Base-by-base conservation (phyloP, 805 yeast genomes). In the Monosporozyma siamensis region DNA sequence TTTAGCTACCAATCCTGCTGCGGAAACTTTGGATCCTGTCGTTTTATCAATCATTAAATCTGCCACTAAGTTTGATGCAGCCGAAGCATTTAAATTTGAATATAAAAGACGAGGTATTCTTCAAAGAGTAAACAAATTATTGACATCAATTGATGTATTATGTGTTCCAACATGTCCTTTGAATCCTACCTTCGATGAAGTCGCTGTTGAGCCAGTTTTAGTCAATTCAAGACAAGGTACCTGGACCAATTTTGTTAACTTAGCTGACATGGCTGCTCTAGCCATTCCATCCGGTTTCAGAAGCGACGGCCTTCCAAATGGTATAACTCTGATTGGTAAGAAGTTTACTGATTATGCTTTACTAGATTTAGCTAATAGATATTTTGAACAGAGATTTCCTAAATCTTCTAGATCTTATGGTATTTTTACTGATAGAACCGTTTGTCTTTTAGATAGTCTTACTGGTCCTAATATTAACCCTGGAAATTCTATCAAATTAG, bases 201-300 rank as follows among this genome's bases (percentile, higher is more conserved):
- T 90, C 21, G 76, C 69, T 46, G 65, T 70, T 6, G 95, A 89
- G 59, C 97, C 97, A 4, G 70, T 92, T 24, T 62, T 69, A 37
- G 77, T 88, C 54, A 90, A 90, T 69, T 85, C 97, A 5, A 71
- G 72, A 56, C 98, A 92, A 67, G 98, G 98, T 25, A 88, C 96
- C n/a, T 90, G 95, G 81, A 90, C 97, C 24, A 90, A 90, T 66
- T 92, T 92, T 61, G 96, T 86, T 54, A 90, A 92, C 62, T 73
- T 90, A 59, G 95, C 96, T 3, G 97, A 90, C 58, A 65, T 89
- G 69, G 81, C 94, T 29, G 97, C 95, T 1, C 69, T 90, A 53
- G 87, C 97, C 0, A 72, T 90, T 43, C 97, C 98, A 21, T 83
- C 81, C 20, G 96, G 95, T 2, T 90, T 87, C 74, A 72, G 89